Conservation (phyloP, 768 basidiomycete species). For the Dentipellis fragilis region DNA sequence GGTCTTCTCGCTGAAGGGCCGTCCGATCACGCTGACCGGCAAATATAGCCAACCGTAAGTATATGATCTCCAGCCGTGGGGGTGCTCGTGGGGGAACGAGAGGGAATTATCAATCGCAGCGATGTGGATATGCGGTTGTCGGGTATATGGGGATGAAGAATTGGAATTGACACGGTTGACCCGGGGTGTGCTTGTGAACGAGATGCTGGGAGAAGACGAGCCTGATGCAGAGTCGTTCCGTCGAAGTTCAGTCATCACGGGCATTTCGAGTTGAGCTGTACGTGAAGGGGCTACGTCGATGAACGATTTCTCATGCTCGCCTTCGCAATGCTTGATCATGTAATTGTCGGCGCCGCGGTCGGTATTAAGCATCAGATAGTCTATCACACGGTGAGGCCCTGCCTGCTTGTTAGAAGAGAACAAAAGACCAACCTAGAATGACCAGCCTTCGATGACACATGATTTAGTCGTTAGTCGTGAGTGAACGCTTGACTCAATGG, state of each 20-base stretch:
- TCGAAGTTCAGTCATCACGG: constrained; percentile 62
- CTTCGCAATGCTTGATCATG: constrained; percentile 88
- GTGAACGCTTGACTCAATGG: neutral
- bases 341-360: constrained; percentile 85
- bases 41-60: constrained; percentile 87
- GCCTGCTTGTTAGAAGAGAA: neutral
- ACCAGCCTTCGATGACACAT: constrained; percentile 47
- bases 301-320: constrained; percentile 64
- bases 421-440: constrained; percentile 49
- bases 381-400: constrained; percentile 26
- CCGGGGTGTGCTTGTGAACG: constrained; percentile 14
- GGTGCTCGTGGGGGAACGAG: constrained; percentile 87
- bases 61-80: constrained; percentile 65
- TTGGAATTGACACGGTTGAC: constrained; percentile 10
- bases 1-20: constrained; percentile 78
- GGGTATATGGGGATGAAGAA: constrained; percentile 31
- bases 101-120: constrained; percentile 92
- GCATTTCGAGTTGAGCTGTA: constrained; percentile 56
- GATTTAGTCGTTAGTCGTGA: constrained; percentile 5
- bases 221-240: constrained; percentile 22
- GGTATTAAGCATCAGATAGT: constrained; percentile 90
- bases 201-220: constrained; percentile 13
- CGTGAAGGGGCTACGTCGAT: constrained; percentile 74
- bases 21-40: constrained; percentile 76
- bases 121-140: constrained; percentile 76